Base-by-base conservation (phyloP, 177 flowering plant species). In the Vitis hybrid region DNA sequence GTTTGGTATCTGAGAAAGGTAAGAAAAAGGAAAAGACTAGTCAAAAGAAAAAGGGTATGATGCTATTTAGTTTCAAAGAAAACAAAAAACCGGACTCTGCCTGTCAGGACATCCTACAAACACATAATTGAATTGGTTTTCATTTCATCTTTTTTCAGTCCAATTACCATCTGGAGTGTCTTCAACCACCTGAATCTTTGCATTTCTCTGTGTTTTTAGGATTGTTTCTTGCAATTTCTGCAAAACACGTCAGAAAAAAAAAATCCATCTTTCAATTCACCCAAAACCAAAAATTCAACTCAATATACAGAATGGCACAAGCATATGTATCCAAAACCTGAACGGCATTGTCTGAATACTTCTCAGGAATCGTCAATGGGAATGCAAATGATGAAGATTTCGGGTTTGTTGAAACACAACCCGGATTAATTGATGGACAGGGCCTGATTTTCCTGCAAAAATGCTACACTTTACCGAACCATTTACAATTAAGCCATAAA, bases 401-500 rank as follows among this genome's bases (percentile, higher is more conserved):
- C 0, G 99, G 96, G 73, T 91, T 94, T 1, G 95, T 84, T 0
- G 99, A 87, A 31, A 94, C 70, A 72, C 98, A 92, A 22, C 97
- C 83, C 0, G 98, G 99, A 82, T 94, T 94, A 0, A 68, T 79
- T 0, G 97, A 86, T 1, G 99, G 98, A 77, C 99, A 94, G 62
- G 93, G 87, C 62, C 97, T 87, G 64, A 94, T 90, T 76, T 91
- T 92, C 75, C 99, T 91, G 87, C 76, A 81, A 74, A 12, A 9
- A 39, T 8, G 9, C 10, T 5, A 2, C 56, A 70, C 16, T 62
- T 12, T 18, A 16, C 13, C n/a, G 10, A 48, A 48, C 49, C 29
- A n/a, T 14, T n/a, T 10, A 31, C 11, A 51, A 51, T 26, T 12
- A 57, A 60, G 16, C 53, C 22, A 55, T 22, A 48, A 13, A 2